Evolutionary conservation across 371 early-diverging fungal genomes (phyloP), one percentile per base, ranked within the genome.

Genomic region (Sanchytrium tribonematis): DNA sequence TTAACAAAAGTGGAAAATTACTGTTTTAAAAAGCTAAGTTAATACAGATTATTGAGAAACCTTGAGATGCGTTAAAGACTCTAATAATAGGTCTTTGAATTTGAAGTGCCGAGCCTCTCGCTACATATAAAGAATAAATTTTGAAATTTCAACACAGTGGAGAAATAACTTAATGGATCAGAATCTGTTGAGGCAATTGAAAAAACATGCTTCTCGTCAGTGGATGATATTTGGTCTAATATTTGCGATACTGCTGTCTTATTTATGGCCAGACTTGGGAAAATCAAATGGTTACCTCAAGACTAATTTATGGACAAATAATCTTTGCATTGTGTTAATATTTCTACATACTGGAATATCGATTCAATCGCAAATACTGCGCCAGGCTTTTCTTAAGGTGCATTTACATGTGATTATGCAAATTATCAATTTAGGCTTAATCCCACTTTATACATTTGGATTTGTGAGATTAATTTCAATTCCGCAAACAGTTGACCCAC

Each of bases 301-400:
- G 27, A 78, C 83, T n/a, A 84, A 86, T 71, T 84, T 82, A 69
- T 78, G 82, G 0, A 80, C 85, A 68, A 83, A 83, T 69, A 86
- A 85, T 78, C 86, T 82, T 66, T 80, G 80, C 67, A 85, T 85
- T 27, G 77, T 81, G 32, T 68, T 85, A 48, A 84, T 86, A 71
- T 87, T 87, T 74, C 76, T 87, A 48, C 78, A 86, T 65, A 84
- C 85, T 17, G 87, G 87, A 1, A 72, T 87, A 31, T 82, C 84
- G 0, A 77, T 87, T 68, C 83, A 85, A 68, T 82, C 85, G 66
- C 75, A 76, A 68, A 84, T 81, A 29, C 76, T 87, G 17, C 74
- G 81, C 17, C 71, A 80, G 69, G 81, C 84, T 0, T 74, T 84
- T n/a, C 69, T 83, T 65, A 77, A 82, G 31, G 77, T 85, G 72